Percentiles rank a stretch among this genome's conserved stretches.
Conservation (phyloP, 495 filamentous ascomycete species). For the Penicillium ucsense region DNA sequence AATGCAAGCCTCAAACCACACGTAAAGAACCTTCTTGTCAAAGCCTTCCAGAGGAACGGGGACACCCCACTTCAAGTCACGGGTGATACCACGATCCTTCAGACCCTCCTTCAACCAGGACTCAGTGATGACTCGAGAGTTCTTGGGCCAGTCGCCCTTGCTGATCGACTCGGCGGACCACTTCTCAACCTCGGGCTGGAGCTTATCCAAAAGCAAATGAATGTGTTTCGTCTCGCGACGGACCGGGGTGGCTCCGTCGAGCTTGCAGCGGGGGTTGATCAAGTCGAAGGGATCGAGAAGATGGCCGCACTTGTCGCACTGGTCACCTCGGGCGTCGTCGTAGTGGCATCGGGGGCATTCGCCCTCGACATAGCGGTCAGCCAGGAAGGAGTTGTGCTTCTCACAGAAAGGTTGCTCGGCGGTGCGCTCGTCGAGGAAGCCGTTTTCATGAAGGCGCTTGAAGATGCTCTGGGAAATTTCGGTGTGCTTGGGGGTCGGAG, state of each 20-base stretch:
- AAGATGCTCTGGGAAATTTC: slow-evolving; percentile 84
- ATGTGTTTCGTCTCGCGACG: slow-evolving; percentile 62
- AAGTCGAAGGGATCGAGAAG: slow-evolving; percentile 69
- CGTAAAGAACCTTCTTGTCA: slow-evolving; percentile 82
- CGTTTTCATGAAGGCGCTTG: slow-evolving; percentile 63
- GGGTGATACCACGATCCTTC: slow-evolving; percentile 78
- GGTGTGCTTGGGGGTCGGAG: slow-evolving; percentile 72
- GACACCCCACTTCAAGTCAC: slow-evolving; percentile 86
- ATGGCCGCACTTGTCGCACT: slow-evolving; percentile 81
- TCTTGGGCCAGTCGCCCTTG: slow-evolving; percentile 66
- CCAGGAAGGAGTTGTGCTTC: slow-evolving; percentile 72
- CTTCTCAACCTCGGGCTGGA: slow-evolving; percentile 60
- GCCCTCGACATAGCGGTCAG: slow-evolving; percentile 90
- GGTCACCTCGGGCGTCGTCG: slow-evolving; percentile 71
- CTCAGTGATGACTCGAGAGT: slow-evolving; percentile 59
- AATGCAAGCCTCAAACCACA: slow-evolving; percentile 98
- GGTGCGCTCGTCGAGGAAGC: slow-evolving; percentile 71
- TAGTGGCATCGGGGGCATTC: slow-evolving; percentile 75
- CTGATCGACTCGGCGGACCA: slow-evolving; percentile 54
- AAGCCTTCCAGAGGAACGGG: slow-evolving; percentile 55
- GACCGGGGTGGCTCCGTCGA: slow-evolving; percentile 71
- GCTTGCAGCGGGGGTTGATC: slow-evolving; percentile 57
- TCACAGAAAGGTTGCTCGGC: slow-evolving; percentile 79
- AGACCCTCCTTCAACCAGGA: slow-evolving; percentile 77
- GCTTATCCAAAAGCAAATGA: slow-evolving; percentile 69